A percentile compares a stretch with the other conserved stretches of the same genome.
Conservation (phyloP, 768 basidiomycete genomes). For the Tylopilus sp. region DNA sequence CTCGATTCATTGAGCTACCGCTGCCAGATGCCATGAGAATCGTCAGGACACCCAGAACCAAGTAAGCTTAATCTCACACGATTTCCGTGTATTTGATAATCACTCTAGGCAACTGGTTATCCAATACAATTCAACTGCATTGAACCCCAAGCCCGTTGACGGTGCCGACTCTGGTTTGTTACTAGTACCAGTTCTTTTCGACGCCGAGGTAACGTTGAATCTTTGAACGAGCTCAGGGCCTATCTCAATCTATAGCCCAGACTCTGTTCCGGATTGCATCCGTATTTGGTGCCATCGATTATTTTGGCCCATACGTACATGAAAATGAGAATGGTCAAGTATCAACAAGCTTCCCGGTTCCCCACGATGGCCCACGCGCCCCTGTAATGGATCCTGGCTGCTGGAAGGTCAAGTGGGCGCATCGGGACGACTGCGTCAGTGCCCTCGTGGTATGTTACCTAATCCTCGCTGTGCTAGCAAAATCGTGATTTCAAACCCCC, state of each 20-base stretch:
- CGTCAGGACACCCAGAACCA: slow-evolving; percentile 49
- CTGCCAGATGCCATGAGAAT: slow-evolving; percentile 62
- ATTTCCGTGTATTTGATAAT: background rate
- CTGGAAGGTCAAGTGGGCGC: slow-evolving; percentile 79
- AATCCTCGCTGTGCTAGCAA: background rate
- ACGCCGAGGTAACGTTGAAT: slow-evolving; percentile 47
- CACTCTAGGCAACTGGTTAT: slow-evolving; percentile 37
- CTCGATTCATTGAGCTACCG: slow-evolving; percentile 40
- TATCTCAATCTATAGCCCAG: slow-evolving; percentile 31
- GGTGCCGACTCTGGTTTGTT: slow-evolving; percentile 35
- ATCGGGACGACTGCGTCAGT: slow-evolving; percentile 70
- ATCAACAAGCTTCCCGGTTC: slow-evolving; percentile 34
- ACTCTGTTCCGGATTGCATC: slow-evolving; percentile 48
- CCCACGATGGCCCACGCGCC: slow-evolving; percentile 57
- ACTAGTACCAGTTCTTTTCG: slow-evolving; percentile 55
- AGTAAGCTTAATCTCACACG: slow-evolving; percentile 34
- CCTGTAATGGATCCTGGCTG: slow-evolving; percentile 54
- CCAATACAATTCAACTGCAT: slow-evolving; percentile 57
- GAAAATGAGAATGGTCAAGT: slow-evolving; percentile 19
- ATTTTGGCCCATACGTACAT: slow-evolving; percentile 37
- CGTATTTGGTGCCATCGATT: slow-evolving; percentile 66
- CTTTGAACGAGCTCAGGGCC: background rate
- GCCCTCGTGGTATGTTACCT: slow-evolving; percentile 59
- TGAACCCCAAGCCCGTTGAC: slow-evolving; percentile 8
- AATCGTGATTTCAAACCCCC: slow-evolving; percentile 1